Conservation (phyloP, 192 early-diverging fungal species). For the Coemansia sp. region DNA sequence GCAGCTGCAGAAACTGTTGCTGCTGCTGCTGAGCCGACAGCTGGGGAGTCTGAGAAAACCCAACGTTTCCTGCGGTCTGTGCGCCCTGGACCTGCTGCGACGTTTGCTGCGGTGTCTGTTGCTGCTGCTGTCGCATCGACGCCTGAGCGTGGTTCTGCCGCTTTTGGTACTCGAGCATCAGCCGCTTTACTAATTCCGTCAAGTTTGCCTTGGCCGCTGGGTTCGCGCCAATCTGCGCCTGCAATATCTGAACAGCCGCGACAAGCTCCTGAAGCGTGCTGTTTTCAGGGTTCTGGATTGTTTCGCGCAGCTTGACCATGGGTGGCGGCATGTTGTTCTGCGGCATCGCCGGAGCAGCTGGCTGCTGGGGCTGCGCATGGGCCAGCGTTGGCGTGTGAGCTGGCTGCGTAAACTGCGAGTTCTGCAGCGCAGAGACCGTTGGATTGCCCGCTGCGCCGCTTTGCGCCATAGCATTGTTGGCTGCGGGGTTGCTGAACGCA, state of each 20-base stretch:
- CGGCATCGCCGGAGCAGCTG: slow-evolving; percentile 8
- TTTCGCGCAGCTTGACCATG: slow-evolving; percentile 17
- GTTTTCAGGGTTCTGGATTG: slow-evolving; percentile 28
- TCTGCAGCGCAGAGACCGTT: slow-evolving; percentile 7
- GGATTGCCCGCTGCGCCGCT: slow-evolving; percentile 7
- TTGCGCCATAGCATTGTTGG: slow-evolving; percentile 10
- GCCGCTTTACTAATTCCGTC: slow-evolving; percentile 8
- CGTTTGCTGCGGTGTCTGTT: not conserved
- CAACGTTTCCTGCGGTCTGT: not conserved
- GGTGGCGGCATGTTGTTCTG: not conserved
- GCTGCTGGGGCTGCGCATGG: slow-evolving; percentile 25
- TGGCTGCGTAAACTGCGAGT: slow-evolving; percentile 17
- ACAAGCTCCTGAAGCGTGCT: slow-evolving; percentile 22
- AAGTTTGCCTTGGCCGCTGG: slow-evolving; percentile 12
- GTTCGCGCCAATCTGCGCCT: slow-evolving; percentile 12
- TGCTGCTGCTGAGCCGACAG: slow-evolving; percentile 23
- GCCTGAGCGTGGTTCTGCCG: slow-evolving; percentile 14
- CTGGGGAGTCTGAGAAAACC: not conserved
- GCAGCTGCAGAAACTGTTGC: slow-evolving; percentile 21
- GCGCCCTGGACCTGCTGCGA: not conserved
- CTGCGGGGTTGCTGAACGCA: not conserved
- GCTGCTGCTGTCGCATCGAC: slow-evolving; percentile 1
- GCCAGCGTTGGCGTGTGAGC: slow-evolving; percentile 6
- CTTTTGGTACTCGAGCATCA: slow-evolving; percentile 17
- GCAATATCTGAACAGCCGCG: slow-evolving; percentile 22